These are phyloP conservation scores for Allomyces macrogynus DNA, from an alignment of 192 early-diverging fungal species.

Conservation along the genomic window DNA sequence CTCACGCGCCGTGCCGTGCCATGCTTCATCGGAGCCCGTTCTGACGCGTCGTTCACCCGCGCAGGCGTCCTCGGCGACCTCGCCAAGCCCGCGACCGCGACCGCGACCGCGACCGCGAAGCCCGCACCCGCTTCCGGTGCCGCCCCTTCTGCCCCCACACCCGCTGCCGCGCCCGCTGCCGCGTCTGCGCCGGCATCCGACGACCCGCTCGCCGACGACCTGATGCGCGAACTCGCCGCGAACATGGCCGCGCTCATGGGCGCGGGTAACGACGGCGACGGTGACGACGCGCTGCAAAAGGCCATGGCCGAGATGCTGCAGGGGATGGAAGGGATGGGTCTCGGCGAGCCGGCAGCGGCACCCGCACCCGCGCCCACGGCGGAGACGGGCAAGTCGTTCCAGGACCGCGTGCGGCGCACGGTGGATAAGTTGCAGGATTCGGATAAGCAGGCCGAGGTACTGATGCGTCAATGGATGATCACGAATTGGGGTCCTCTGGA, in stretches of 20 bases:
- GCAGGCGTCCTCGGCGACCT: too few species aligned
- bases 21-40: too few species aligned
- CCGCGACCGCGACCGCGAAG: too few species aligned
- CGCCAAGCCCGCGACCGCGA: too few species aligned
- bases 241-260: conserved; percentile 9
- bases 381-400: conserved; percentile 33
- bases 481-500: neutral
- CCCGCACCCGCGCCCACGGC: too few species aligned
- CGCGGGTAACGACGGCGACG: conserved; percentile 3
- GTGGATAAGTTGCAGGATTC: conserved; percentile 73
- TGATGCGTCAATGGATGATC: conserved; percentile 3
- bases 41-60: too few species aligned
- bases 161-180: neutral
- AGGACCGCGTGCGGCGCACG: conserved; percentile 71
- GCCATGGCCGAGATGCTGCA: neutral
- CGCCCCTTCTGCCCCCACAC: too few species aligned
- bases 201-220: conserved; percentile 7
- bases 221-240: conserved; percentile 10
- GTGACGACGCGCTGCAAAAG: too few species aligned
- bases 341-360: neutral
- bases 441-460: conserved; percentile 53
- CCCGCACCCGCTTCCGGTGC: too few species aligned
- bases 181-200: conserved; percentile 5
- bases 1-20: too few species aligned
- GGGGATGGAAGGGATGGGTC: neutral